Base-by-base conservation (phyloP, 202 grass and related monocot genomes). In the Zoysia matrella region DNA sequence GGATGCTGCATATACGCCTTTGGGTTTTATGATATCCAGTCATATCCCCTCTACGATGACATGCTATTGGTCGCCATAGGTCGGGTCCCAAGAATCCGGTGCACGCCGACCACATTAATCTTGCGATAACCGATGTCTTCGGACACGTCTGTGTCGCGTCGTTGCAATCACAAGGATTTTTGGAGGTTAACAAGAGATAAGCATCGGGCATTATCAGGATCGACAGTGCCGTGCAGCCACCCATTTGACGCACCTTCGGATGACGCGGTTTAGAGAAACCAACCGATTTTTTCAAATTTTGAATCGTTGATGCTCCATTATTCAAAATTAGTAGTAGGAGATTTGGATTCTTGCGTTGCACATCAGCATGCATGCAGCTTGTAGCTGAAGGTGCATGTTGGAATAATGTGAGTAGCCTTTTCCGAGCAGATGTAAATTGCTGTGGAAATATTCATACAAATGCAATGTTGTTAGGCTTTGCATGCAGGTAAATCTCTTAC, bases 31-130 rank as follows among this genome's bases (percentile, higher is more conserved):
- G 63, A 47, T 52, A 86, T 63, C 77, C 69, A 36, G 1, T 36
- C 30, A 36, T 36, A 36, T 36, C 63, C 36, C 51, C 44, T 58
- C 50, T 44, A 69, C 48, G 70, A 49, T 8, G 85, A 36, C 30
- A 36, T 36, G 30, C 30, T 36, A 36, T 36, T 36, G 30, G 30
- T 36, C 30, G 30, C 30, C 30, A 36, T 36, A 36, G 30, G 30
- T 1, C 30, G 30, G 86, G 86, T 88, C 86, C 86, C 80, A 74
- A 67, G 80, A 60, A 80, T 64, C 69, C 47, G 57, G 74, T 70
- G 81, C 69, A 80, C 65, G 69, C 69, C 46, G 75, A 80, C 74
- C 75, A 88, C 75, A 88, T 83, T 88, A 84, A 88, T 84, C 40
- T 15, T 18, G 80, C 42, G 75, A 88, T 88, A 84, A 88, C 69